A percentile compares a stretch with the other conserved stretches of the same genome.
Conservation (phyloP, 2,329 filamentous ascomycete species). For the Thielaviopsis euricoi region DNA sequence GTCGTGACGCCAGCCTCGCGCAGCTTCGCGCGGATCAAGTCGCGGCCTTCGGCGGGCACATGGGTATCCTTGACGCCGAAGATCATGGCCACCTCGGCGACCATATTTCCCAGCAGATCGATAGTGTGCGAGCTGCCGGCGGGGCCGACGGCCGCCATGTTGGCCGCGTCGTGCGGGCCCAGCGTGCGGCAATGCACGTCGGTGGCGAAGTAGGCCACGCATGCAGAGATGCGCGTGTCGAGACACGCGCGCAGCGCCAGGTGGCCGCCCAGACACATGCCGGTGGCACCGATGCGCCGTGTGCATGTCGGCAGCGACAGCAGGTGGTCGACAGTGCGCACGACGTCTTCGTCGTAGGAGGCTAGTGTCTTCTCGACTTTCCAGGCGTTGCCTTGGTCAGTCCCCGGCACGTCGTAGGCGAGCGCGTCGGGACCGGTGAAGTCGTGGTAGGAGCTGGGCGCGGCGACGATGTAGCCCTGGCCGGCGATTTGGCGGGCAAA, state of each 20-base stretch:
- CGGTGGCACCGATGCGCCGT: conserved; percentile 61
- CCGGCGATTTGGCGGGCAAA: conserved; percentile 86
- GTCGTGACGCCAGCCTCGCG: conserved; percentile 60
- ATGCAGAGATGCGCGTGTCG: conserved; percentile 58
- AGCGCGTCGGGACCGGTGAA: conserved; percentile 74
- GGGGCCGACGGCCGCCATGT: conserved; percentile 21
- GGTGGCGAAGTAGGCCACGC: conserved; percentile 81
- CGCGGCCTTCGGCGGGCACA: conserved; percentile 66
- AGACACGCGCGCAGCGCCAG: conserved; percentile 51
- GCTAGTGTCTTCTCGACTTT: conserved; percentile 73
- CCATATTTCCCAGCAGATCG: conserved; percentile 45
- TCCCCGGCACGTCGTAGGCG: conserved; percentile 74
- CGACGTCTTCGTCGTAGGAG: conserved; percentile 71
- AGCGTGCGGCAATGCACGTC: conserved; percentile 72
- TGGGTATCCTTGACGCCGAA: conserved; percentile 86
- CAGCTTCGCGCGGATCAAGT: conserved; percentile 68
- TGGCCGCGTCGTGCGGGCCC: conserved; percentile 41
- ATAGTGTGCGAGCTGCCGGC: conserved; percentile 32
- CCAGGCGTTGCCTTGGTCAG: conserved; percentile 72
- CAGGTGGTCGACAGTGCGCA: conserved; percentile 50
- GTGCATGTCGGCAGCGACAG: conserved; percentile 62
- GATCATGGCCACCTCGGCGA: conserved; percentile 72
- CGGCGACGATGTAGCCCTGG: conserved; percentile 84
- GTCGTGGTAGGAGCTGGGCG: conserved; percentile 83
- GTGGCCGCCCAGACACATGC: conserved; percentile 90